phyloP scores from a whole-genome alignment of 148 eudicot species.

The Arbutus unedo region DNA sequence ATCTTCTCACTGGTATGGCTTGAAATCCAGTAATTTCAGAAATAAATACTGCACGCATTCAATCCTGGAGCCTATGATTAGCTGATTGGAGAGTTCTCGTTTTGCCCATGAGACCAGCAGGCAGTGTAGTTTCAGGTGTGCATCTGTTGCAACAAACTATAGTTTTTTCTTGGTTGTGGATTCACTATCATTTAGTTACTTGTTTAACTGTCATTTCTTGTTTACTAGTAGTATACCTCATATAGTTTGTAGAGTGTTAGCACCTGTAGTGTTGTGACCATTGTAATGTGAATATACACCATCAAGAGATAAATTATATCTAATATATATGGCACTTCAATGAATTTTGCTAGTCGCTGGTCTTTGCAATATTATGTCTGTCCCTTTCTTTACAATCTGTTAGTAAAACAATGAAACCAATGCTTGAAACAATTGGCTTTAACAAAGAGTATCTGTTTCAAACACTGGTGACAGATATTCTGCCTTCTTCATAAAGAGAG shows the following conservation, averaged over 20 bases:
- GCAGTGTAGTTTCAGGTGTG: not conserved
- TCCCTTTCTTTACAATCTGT: not conserved
- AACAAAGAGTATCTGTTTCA: too few relatives aligned
- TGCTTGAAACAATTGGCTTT: not conserved
- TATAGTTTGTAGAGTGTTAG: not conserved
- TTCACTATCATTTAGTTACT: not conserved
- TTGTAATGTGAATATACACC: conserved; percentile 10
- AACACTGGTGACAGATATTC: not conserved
- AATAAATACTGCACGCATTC: not conserved
- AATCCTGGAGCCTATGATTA: not conserved
- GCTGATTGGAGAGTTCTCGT: not conserved
- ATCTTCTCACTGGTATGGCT: not conserved
- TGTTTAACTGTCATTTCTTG: not conserved
- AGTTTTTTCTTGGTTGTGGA: not conserved
- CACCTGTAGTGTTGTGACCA: not conserved
- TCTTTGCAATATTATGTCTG: not conserved
- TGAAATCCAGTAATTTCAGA: not conserved
- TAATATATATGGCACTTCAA: not conserved
- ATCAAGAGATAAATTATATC: not conserved
- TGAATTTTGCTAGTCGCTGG: not conserved
- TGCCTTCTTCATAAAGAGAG: not conserved
- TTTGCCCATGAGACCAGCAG: not conserved
- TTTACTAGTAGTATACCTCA: not conserved
- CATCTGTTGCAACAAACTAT: not conserved
- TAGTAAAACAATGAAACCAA: not conserved